Percentiles rank a stretch among this genome's conserved stretches.
These are phyloP conservation scores for Gracilaria domingensis DNA, from an alignment of 23 red algal species.

Conservation along the genomic window DNA sequence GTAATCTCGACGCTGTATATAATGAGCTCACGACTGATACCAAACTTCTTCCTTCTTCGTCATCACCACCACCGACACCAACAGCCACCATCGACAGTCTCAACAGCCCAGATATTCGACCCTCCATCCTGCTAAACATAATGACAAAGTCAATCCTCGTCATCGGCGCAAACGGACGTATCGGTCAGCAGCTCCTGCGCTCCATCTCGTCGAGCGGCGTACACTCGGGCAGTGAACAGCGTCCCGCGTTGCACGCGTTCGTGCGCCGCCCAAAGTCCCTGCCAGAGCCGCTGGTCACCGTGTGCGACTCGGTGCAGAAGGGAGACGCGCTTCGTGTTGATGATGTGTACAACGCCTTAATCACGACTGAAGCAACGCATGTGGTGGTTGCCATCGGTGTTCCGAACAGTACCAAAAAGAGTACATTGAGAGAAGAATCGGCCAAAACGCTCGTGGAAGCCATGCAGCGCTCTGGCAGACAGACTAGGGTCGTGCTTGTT, in stretches of 20 bases:
- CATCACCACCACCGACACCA: no score
- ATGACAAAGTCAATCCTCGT: constrained; percentile 28
- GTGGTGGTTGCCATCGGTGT: constrained; percentile 39
- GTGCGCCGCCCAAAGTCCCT: constrained; percentile 32
- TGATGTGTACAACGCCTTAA: constrained; percentile 4
- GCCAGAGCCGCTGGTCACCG: neutral
- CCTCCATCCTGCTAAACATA: no score
- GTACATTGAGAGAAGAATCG: neutral
- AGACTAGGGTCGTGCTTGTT: constrained; percentile 32
- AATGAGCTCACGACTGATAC: no score
- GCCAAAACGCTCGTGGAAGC: constrained; percentile 13
- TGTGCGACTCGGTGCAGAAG: constrained; percentile 27
- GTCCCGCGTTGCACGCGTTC: constrained; percentile 41
- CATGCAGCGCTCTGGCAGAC: neutral
- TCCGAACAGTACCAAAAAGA: constrained; percentile 21
- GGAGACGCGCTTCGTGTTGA: constrained; percentile 1
- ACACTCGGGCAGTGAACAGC: neutral
- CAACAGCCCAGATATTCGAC: no score
- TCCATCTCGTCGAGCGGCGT: neutral
- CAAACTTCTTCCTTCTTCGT: no score
- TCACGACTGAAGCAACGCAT: neutral
- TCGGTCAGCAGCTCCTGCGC: constrained; percentile 24
- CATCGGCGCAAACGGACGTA: constrained; percentile 53
- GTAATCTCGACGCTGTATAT: no score
- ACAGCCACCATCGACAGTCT: no score